Evolutionary conservation across 2,329 filamentous ascomycete species (phyloP).

Genomic region (Fusarium multiceps): DNA sequence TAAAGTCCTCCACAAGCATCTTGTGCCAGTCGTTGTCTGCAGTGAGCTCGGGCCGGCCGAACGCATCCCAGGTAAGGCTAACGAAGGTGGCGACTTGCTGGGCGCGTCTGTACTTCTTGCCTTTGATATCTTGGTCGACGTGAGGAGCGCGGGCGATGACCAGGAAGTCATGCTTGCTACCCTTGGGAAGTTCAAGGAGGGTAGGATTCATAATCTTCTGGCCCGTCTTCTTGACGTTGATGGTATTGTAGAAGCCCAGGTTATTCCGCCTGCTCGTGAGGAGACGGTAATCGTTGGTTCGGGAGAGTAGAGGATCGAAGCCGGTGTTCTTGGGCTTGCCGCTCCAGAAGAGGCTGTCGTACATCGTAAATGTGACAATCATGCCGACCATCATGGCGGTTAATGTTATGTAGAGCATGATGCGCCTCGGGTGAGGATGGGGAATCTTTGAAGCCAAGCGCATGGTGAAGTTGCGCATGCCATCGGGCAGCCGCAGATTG

Average conservation of each 20-base stretch:
- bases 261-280: conserved; percentile 36
- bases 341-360: background rate
- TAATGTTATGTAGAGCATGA: conserved; percentile 24
- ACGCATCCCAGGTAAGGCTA: conserved; percentile 33
- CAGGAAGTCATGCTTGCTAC: conserved; percentile 38
- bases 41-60: conserved; percentile 36
- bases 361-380: conserved; percentile 21
- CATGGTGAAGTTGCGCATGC: conserved; percentile 22
- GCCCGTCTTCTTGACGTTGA: conserved; percentile 40
- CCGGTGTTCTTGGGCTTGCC: background rate
- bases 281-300: conserved; percentile 37
- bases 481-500: conserved; percentile 21
- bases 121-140: conserved; percentile 36
- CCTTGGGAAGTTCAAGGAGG: conserved; percentile 36
- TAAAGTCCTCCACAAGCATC: conserved; percentile 38
- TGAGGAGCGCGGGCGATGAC: conserved; percentile 38
- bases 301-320: conserved; percentile 36
- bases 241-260: conserved; percentile 36
- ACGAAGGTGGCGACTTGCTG: conserved; percentile 39
- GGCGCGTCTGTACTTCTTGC: conserved; percentile 36
- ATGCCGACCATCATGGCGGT: conserved; percentile 25
- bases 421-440: conserved; percentile 35
- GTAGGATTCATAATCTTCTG: conserved; percentile 42
- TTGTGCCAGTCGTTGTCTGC: conserved; percentile 35
- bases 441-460: conserved; percentile 16